Base-by-base conservation (phyloP, 2,329 filamentous ascomycete genomes). In the Paramyrothecium roridum region DNA sequence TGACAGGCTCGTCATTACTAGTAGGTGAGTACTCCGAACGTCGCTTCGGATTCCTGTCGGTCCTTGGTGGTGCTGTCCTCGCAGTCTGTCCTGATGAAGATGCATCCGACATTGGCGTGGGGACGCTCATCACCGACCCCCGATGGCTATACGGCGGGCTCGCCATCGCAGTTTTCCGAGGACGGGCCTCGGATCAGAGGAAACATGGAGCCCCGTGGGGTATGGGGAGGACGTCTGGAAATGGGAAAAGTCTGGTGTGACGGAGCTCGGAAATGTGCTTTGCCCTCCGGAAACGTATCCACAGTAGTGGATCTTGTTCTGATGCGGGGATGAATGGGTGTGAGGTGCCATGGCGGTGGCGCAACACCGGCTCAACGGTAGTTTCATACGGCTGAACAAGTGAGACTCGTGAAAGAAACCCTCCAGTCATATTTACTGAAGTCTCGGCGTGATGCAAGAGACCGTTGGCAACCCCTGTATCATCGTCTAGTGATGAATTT, bases 61-160 rank as follows among this genome's bases (percentile, higher is more conserved):
- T 4, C 4, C 16, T 3, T 43, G 37, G 6, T 6, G 37, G n/a
- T 13, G 6, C 37, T 43, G 37, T 43, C 13, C 6, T 13, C 7
- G n/a, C 6, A 4, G 37, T 43, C 13, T 16, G 37, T 23, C 34
- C 50, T 21, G 46, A 34, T n/a, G 56, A 54, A 19, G 61, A 63
- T 3, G 49, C 34, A 37, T 62, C 60, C 2, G 61, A 63, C 21
- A 56, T 46, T 10, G 61, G 61, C 4, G 60, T 62, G 20, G 22
- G 46, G 19, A 43, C 37, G 37, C 37, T 43, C 37, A 23, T 23
- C 46, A 20, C 12, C 16, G 46, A 48, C 4, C 3, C 19, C 46
- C 19, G 46, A 8, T 48, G 46, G 17, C 22, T 20, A 23, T 4
- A 19, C 12, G 12, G 8, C 12, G 46, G 46, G 20, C 46, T 48